Evolutionary conservation across 1,284 basidiomycete genomes (phyloP), one percentile per base, ranked within the genome.

Genomic region (Ceratobasidium sp.): DNA sequence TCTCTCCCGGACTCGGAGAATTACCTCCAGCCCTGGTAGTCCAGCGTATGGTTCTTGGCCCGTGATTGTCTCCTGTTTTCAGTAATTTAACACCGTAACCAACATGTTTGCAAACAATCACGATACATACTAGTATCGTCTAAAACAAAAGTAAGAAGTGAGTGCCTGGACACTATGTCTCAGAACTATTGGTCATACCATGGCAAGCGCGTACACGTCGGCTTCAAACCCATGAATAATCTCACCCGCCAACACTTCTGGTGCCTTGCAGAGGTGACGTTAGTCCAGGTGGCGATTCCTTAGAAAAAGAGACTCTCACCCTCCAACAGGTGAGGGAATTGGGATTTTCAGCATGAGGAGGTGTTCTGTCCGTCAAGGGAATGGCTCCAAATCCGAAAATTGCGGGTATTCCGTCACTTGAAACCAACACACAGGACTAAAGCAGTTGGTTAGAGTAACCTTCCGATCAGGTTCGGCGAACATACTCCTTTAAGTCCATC

Each of bases 121-220:
- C n/a, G n/a, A 17, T 9, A 31, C 54, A 31, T 60, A 60, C 59
- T 44, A 60, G 19, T 14, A 60, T 45, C 14, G 59, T 60, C 59
- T 60, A 22, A 1, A 9, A 4, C 15, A 19, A 9, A 50, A 14
- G 22, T n/a, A n/a, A n/a, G n/a, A 2, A 19, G 17, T 22, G 17
- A 31, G n/a, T n/a, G n/a, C n/a, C n/a, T n/a, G n/a, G n/a, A n/a
- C n/a, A 56, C 33, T 19, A 31, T 29, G 5, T 22, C 11, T 3
- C 22, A 29, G 22, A 24, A 8, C 22, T 29, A 7, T 31, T 11
- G 7, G 14, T 8, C 33, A 14, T 62, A 45, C 59, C 59, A 62
- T 62, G n/a, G 36, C 62, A 31, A 64, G 62, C 24, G 62, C 44
- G 45, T 64, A 64, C 41, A 50, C 45, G n/a, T 64, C 62, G 3